Percentiles rank a stretch among this genome's conserved stretches.
Conservation (phyloP, 805 yeast genomes). For the Yamadazyma laniorum region DNA sequence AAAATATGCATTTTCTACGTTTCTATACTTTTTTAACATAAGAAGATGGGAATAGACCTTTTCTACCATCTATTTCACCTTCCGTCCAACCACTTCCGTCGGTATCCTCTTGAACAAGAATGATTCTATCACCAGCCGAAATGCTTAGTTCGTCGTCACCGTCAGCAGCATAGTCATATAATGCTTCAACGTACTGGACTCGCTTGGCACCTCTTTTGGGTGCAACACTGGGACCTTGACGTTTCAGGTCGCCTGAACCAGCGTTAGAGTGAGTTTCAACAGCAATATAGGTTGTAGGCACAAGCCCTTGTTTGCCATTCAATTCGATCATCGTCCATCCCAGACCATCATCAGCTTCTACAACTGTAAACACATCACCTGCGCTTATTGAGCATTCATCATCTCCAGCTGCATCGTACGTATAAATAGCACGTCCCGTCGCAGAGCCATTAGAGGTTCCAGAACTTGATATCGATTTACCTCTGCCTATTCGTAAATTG, state of each 20-base stretch:
- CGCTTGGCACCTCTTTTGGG: constrained; percentile 73
- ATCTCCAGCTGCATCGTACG: constrained; percentile 63
- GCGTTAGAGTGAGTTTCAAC: constrained; percentile 19
- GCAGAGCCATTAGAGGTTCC: constrained; percentile 13
- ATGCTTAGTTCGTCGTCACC: constrained; percentile 80
- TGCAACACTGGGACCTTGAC: constrained; percentile 75
- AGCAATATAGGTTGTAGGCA: constrained; percentile 79
- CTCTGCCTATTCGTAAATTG: constrained; percentile 35
- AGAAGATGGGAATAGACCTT: constrained; percentile 60
- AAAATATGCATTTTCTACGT: constrained; percentile 16
- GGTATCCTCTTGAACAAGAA: constrained; percentile 52
- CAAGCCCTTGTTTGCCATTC: constrained; percentile 65
- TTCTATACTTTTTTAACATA: constrained; percentile 50
- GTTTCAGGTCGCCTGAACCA: constrained; percentile 22
- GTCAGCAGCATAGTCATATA: constrained; percentile 73
- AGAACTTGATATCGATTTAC: constrained; percentile 22
- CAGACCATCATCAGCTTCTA: constrained; percentile 77
- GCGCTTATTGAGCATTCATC: constrained; percentile 68
- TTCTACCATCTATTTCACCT: constrained; percentile 56
- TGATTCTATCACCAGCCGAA: constrained; percentile 68
- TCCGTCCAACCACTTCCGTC: constrained; percentile 94
- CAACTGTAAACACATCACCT: constrained; percentile 60
- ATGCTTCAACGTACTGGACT: constrained; percentile 61
- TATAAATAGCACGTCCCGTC: constrained; percentile 56
- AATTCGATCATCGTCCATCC: constrained; percentile 79